Percentiles rank a stretch among this genome's conserved stretches.
Conservation (phyloP, 257 asterid species). For the Solanum pinnatisectum region DNA sequence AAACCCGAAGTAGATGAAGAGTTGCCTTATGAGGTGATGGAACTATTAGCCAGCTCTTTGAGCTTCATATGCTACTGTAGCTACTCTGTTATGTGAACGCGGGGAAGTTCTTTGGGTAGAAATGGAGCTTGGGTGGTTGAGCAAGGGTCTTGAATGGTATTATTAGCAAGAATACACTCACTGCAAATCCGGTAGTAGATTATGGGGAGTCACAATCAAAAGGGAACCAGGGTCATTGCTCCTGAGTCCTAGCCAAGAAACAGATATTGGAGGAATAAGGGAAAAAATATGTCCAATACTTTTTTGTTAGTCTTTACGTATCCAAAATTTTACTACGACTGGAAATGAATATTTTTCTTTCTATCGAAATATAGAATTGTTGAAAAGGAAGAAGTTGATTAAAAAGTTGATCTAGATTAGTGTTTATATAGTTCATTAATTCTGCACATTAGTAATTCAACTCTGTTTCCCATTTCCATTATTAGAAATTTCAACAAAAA, state of each 20-base stretch:
- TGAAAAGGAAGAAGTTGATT: not conserved
- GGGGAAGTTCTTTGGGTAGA: not conserved
- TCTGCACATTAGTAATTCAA: not conserved
- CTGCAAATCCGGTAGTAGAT: slow-evolving; percentile 17
- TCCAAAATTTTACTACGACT: not conserved
- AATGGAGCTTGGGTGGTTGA: not conserved
- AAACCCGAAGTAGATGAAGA: not conserved
- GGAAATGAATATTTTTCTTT: not conserved
- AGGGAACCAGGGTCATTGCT: slow-evolving; percentile 50
- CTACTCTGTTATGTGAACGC: not conserved
- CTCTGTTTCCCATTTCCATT: not conserved
- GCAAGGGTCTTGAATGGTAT: not conserved
- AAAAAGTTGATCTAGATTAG: not conserved
- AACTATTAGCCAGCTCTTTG: not conserved
- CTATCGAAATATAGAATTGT: not conserved
- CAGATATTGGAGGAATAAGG: not conserved
- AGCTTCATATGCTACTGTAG: not conserved
- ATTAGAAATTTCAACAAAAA: not conserved
- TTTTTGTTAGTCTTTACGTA: not conserved
- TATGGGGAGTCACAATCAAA: slow-evolving; percentile 36
- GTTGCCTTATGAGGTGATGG: not conserved
- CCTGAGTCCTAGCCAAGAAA: not conserved
- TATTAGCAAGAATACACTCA: slow-evolving; percentile 41
- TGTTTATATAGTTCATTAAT: not conserved
- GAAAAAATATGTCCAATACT: not conserved